Percentiles rank a stretch among this genome's conserved stretches.
Evolutionary conservation across 2,329 filamentous ascomycete genomes (phyloP).

Genomic region (Aspergillus hortae): DNA sequence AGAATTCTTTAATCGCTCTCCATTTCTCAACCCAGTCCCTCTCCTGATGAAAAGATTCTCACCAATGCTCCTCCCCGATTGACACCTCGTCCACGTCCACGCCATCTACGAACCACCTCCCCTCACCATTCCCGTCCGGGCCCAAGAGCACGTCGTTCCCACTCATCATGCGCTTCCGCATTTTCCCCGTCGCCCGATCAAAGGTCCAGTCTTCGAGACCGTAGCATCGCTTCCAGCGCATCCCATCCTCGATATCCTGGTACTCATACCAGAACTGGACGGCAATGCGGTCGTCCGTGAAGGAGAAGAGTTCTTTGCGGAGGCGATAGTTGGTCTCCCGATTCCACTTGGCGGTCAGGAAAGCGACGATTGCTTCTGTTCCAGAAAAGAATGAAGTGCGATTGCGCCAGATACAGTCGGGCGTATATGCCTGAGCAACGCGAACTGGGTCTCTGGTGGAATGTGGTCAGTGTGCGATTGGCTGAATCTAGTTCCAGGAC

Average conservation of each 20-base stretch:
- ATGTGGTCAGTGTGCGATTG: slow-evolving; percentile 1
- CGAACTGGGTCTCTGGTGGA: slow-evolving; percentile 56
- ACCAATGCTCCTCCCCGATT: slow-evolving; percentile 37
- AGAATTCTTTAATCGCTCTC: background rate
- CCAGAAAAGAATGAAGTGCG: slow-evolving; percentile 67
- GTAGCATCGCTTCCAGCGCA: slow-evolving; percentile 81
- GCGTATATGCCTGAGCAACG: slow-evolving; percentile 70
- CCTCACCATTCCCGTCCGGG: slow-evolving; percentile 38
- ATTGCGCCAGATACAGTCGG: slow-evolving; percentile 77
- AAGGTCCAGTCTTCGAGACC: slow-evolving; percentile 60
- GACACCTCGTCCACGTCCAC: slow-evolving; percentile 38
- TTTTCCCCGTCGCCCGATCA: slow-evolving; percentile 41
- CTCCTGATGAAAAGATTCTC: background rate
- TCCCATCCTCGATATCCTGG: slow-evolving; percentile 59
- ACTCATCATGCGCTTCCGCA: slow-evolving; percentile 48
- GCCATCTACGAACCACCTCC: slow-evolving; percentile 45
- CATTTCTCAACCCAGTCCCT: background rate
- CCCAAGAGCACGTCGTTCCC: slow-evolving; percentile 46
- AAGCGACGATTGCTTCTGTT: slow-evolving; percentile 62
- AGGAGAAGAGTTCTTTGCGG: slow-evolving; percentile 80
- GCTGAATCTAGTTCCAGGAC: background rate
- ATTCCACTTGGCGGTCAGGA: slow-evolving; percentile 71
- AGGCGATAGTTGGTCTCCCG: slow-evolving; percentile 69
- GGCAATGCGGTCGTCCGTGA: slow-evolving; percentile 70
- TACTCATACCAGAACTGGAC: slow-evolving; percentile 93